Base-by-base conservation (phyloP, 108 stramenopile genomes). In the Skeletonema tropicum region DNA sequence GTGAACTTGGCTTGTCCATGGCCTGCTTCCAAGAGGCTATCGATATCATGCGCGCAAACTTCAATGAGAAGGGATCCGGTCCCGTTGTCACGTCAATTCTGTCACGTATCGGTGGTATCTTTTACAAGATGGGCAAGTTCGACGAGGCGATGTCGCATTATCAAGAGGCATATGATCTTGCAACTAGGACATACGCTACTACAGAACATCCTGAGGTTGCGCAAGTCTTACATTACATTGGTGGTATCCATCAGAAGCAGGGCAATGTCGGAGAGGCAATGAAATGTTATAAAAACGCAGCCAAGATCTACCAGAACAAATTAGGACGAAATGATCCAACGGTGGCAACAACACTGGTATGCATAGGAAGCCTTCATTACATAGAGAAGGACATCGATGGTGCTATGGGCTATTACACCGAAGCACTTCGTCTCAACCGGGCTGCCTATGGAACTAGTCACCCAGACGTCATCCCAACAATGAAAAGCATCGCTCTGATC, bases 381-480 rank as follows among this genome's bases (percentile, higher is more conserved):
- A 89, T 89, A 70, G 76, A 78, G 32, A 83, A 89, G 42, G 87
- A 90, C 55, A 69, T 92, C 32, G 92, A 92, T 68, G 76, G 80
- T 29, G 89, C 92, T 29, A 90, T 90, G 87, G 86, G 87, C 82
- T 92, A 89, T 63, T 92, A 92, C 73, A 77, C 80, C 7, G 92
- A 92, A 75, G 92, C 89, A 23, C 74, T 92, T 25, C 88, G 92
- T 12, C 76, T 92, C 32, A 90, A 92, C 71, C 85, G 89, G 29
- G 86, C 90, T 66, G 87, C 92, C 10, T 92, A 89, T 49, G 92
- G 92, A 21, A 73, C 90, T 46, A 85, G 85, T 48, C 89, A 90
- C 63, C 91, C 91, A n/a, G 91, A 92, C 59, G 89, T 92, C n/a
- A 89, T 89, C 31, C 91, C 91, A n/a, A 92, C 88, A 26, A 84